phyloP scores from a whole-genome alignment of 2,329 filamentous ascomycete genomes.

The Colletotrichum ledebouriae region DNA sequence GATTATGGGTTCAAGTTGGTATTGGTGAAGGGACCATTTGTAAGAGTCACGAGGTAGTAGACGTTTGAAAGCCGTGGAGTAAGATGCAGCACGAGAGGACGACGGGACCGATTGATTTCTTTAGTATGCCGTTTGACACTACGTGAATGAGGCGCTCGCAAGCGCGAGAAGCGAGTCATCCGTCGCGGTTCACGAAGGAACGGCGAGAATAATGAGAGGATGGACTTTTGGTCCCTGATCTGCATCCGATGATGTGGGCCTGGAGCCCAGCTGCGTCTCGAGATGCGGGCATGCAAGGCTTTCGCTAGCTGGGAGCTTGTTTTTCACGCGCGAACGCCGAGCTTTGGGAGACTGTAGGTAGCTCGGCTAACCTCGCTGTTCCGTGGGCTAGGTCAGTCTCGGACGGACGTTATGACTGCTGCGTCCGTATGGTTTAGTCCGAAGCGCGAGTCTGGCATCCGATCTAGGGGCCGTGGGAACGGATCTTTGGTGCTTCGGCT shows the following conservation, averaged over 20 bases:
- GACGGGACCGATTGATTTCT: not conserved
- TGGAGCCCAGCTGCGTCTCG: not conserved
- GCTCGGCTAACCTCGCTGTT: not conserved
- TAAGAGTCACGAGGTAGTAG: not conserved
- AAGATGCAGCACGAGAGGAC: not conserved
- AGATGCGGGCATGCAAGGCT: not conserved
- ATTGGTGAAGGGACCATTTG: not conserved
- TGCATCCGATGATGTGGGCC: not conserved
- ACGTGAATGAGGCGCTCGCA: not conserved
- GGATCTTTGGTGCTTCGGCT: not conserved
- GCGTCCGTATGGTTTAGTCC: not conserved
- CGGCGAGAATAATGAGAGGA: not conserved
- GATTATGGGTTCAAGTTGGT: not conserved
- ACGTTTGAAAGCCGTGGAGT: not conserved
- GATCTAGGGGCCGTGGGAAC: not conserved
- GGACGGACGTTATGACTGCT: not conserved
- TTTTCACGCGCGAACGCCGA: slow-evolving; percentile 32
- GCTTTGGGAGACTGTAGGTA: not conserved
- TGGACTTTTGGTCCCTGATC: not conserved
- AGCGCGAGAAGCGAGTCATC: slow-evolving; percentile 12
- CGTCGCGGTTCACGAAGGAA: not conserved
- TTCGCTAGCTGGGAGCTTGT: not conserved
- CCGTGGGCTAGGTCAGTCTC: not conserved
- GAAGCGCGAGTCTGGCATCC: not conserved
- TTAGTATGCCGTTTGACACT: not conserved